These are phyloP conservation scores for Chlorella sp. DNA, from an alignment of 139 green algal species.

Conservation along the genomic window DNA sequence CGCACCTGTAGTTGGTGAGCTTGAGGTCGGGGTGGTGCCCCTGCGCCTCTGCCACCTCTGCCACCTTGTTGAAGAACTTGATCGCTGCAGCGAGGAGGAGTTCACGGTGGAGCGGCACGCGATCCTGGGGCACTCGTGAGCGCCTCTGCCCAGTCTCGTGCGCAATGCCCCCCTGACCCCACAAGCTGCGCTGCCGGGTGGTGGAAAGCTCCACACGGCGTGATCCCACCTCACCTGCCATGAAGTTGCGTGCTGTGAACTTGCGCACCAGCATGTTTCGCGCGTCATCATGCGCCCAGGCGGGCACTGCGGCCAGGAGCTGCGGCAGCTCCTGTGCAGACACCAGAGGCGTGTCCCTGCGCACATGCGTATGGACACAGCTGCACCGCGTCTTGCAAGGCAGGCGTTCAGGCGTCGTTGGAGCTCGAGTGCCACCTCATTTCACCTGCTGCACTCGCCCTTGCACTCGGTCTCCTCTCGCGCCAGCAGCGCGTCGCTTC, in stretches of 20 bases:
- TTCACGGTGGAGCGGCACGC: no score
- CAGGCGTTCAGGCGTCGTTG: neutral
- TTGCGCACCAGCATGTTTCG: conserved; percentile 20
- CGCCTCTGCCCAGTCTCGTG: no score
- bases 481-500: conserved; percentile 1
- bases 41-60: conserved; percentile 58
- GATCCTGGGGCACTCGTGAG: no score
- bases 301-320: conserved; percentile 37
- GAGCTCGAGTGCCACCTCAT: no score
- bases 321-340: conserved; percentile 21
- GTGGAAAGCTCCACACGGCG: no score
- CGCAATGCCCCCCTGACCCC: no score
- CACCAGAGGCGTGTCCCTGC: conserved; percentile 52
- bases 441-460: conserved; percentile 7
- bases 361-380: neutral
- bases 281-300: conserved; percentile 36
- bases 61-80: conserved; percentile 57
- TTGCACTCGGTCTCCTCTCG: conserved; percentile 3
- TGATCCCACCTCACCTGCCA: conserved; percentile 44
- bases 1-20: conserved; percentile 53
- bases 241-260: conserved; percentile 59
- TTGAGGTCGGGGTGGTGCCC: conserved; percentile 76
- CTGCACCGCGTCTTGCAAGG: neutral
- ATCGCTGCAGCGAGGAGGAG: conserved; percentile 30
- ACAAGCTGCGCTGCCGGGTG: neutral